Percentiles rank a stretch among this genome's conserved stretches.
Conservation (phyloP, 306 rosid species). For the Prunus dulcis region DNA sequence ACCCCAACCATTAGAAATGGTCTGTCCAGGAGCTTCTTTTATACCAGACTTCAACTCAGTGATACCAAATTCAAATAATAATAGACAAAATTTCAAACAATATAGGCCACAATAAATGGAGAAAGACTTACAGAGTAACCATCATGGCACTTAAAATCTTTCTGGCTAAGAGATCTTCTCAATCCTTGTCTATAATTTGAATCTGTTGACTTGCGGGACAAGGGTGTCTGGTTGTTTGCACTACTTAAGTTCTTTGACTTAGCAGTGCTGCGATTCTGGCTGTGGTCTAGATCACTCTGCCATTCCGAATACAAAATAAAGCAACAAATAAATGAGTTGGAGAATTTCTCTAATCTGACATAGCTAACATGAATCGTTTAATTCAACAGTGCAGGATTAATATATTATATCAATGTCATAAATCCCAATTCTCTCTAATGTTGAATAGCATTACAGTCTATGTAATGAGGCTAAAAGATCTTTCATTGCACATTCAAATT, state of each 20-base stretch:
- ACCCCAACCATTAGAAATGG: slow-evolving; percentile 7
- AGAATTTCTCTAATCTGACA: background rate
- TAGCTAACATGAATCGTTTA: background rate
- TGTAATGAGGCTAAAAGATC: background rate
- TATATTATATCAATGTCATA: background rate
- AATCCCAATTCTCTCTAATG: background rate
- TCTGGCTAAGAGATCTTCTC: slow-evolving; percentile 77
- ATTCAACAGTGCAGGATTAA: background rate
- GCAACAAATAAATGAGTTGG: background rate
- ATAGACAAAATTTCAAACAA: background rate
- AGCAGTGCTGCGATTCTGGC: slow-evolving; percentile 41
- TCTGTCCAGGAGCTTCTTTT: background rate
- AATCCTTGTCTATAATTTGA: slow-evolving; percentile 55
- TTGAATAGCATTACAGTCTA: background rate
- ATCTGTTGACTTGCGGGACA: slow-evolving; percentile 42
- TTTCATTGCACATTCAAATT: background rate
- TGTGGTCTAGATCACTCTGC: slow-evolving; percentile 84
- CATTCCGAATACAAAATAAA: slow-evolving; percentile 21
- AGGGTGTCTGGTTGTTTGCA: slow-evolving; percentile 40
- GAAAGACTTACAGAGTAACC: slow-evolving; percentile 80
- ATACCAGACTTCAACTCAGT: background rate
- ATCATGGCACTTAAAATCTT: slow-evolving; percentile 68
- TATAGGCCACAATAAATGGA: slow-evolving; percentile 1
- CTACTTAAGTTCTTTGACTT: slow-evolving; percentile 41
- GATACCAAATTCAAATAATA: background rate